Base-by-base conservation (phyloP, 192 early-diverging fungal species). In the Coemansia sp. region DNA sequence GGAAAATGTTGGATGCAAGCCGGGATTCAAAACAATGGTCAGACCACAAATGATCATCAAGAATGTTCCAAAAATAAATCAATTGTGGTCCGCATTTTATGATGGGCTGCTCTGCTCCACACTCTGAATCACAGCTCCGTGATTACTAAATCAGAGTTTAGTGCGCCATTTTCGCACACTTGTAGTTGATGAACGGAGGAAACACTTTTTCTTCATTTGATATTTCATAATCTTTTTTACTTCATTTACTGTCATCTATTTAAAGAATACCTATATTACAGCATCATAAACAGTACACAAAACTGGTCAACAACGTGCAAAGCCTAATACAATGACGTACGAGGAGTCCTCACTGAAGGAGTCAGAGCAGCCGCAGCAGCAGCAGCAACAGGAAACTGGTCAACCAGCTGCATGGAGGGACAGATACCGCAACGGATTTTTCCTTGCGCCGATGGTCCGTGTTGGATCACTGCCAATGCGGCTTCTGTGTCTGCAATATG, bases 391-490 rank as follows among this genome's bases (percentile, higher is more conserved):
- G n/a, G n/a, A n/a, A n/a, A n/a, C n/a, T 19, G 57, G 41, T 33
- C 18, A 37, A 25, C n/a, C 41, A 15, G 38, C 30, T 19, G 54
- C 41, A n/a, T 61, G 57, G 61, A 55, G 24, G 46, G 64, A 68
- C 40, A 52, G 65, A 21, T 74, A 85, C 43, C 65, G 78, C 60
- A 65, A 66, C 21, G 70, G 76, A 14, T 61, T 87, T 34, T 90
- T 96, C 33, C 82, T 99, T 41, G 96, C 96, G 9, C 96, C 96
- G 15, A 99, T 99, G 96, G 96, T 95, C 44, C 84, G 96, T 23
- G 76, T 95, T 11, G 94, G 95, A 21, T 91, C 93, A 0, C 75
- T 95, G 17, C 95, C 96, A 1, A 88, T 94, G 84, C 80, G 96
- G 33, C 73, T 95, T 43, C 57, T 95, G 58, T 86, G 92, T 5